phyloP scores from a whole-genome alignment of 169 alveolate species.

The Plasmodium cynomolgi region DNA sequence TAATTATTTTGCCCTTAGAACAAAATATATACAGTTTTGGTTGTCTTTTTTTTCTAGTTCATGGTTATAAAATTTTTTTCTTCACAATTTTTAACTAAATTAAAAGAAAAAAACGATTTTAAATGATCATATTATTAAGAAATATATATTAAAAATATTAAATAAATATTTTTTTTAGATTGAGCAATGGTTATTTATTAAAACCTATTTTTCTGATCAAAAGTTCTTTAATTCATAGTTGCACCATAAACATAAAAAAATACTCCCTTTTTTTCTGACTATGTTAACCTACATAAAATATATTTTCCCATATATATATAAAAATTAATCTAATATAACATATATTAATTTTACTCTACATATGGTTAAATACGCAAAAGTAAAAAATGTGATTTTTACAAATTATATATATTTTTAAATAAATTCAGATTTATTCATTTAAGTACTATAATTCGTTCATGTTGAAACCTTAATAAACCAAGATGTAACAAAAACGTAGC shows the following conservation, averaged over 20 bases:
- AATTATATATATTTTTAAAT: too few relatives aligned
- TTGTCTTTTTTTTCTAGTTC: too few relatives aligned
- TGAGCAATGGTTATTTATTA: too few relatives aligned
- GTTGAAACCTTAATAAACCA: neutral
- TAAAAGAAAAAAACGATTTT: too few relatives aligned
- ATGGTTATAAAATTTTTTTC: neutral
- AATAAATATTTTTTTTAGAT: neutral
- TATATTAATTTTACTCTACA: neutral
- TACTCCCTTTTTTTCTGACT: neutral
- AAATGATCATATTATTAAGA: neutral
- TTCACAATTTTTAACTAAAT: neutral
- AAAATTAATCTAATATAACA: too few relatives aligned
- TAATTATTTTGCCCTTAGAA: too few relatives aligned
- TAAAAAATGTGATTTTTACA: neutral
- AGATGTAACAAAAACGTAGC: neutral
- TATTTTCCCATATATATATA: too few relatives aligned
- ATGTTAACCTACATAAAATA: neutral
- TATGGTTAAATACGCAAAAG: neutral
- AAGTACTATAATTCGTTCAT: too few relatives aligned
- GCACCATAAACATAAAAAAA: neutral
- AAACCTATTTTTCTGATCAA: too few relatives aligned
- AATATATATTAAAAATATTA: too few relatives aligned
- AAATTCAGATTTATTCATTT: neutral
- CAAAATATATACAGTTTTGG: too few relatives aligned
- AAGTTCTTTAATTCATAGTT: neutral